Conservation (phyloP, 2,329 filamentous ascomycete genomes). For the Cadophora gregata region DNA sequence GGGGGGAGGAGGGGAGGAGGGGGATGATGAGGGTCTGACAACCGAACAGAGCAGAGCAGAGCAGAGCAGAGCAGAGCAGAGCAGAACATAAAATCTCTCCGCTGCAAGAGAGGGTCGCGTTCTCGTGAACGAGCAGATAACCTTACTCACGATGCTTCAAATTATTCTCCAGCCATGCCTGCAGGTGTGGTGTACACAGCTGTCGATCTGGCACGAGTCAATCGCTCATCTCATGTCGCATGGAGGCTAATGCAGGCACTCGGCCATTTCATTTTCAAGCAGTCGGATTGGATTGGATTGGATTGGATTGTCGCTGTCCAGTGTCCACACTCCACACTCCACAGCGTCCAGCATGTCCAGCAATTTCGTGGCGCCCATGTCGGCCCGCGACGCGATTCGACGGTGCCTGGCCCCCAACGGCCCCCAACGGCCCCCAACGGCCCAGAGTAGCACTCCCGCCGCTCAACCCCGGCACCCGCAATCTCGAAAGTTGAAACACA, state of each 20-base stretch:
- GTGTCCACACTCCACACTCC: too few relatives aligned
- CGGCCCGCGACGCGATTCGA: neutral
- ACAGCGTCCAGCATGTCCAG: neutral
- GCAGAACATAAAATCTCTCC: neutral
- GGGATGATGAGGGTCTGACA: neutral
- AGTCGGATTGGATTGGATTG: too few relatives aligned
- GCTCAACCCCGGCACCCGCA: slow-evolving; percentile 9
- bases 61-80: too few relatives aligned
- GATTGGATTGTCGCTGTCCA: too few relatives aligned
- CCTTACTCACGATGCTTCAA: neutral
- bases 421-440: too few relatives aligned
- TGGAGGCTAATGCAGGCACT: slow-evolving; percentile 12
- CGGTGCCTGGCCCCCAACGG: neutral
- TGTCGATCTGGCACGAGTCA: slow-evolving; percentile 1
- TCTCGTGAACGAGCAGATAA: neutral
- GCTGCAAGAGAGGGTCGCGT: neutral
- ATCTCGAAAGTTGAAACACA: slow-evolving; percentile 21
- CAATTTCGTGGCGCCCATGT: slow-evolving; percentile 12
- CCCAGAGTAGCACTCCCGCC: neutral
- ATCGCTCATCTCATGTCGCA: neutral
- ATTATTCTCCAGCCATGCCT: neutral
- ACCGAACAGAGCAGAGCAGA: too few relatives aligned
- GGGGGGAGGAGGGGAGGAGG: neutral
- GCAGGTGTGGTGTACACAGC: too few relatives aligned
- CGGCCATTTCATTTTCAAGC: too few relatives aligned